A percentile compares a stretch with the other conserved stretches of the same genome.
phyloP scores from a whole-genome alignment of 2,329 filamentous ascomycete species.

The Lasiodiplodia hormozganensis region DNA sequence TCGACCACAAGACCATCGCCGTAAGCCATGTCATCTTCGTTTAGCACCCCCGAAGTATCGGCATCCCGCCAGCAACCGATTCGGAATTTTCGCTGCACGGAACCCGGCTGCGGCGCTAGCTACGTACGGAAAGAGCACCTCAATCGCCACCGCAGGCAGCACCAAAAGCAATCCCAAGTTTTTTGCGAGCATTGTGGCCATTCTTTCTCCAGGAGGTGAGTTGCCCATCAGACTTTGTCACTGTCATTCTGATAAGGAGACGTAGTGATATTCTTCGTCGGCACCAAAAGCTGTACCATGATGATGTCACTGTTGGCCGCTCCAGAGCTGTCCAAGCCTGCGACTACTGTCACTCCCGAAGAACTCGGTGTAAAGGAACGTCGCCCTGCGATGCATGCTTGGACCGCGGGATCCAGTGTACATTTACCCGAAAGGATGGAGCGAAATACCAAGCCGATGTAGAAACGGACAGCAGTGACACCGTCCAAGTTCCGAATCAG shows the following conservation, averaged over 20 bases:
- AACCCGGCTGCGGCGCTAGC: slow-evolving; percentile 7
- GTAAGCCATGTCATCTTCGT: background rate
- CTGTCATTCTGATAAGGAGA: background rate
- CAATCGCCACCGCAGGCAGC: slow-evolving; percentile 7
- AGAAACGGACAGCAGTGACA: background rate
- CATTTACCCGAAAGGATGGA: background rate
- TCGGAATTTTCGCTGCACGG: background rate
- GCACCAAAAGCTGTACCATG: background rate
- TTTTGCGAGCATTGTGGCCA: background rate
- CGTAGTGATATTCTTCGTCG: slow-evolving; percentile 3
- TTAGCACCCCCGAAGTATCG: background rate
- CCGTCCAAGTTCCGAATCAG: no score
- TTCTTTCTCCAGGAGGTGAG: background rate
- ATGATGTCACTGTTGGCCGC: background rate
- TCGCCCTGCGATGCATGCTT: background rate
- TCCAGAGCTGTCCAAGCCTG: background rate
- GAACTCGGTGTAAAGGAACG: background rate
- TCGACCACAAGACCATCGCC: background rate
- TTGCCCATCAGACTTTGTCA: no score
- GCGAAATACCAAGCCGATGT: background rate
- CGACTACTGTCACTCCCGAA: background rate
- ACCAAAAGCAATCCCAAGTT: background rate
- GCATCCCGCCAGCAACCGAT: background rate
- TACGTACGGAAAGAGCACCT: slow-evolving; percentile 9
- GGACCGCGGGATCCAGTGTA: background rate